phyloP scores from a whole-genome alignment of 169 alveolate genomes.

The Eimeria falciformis region DNA sequence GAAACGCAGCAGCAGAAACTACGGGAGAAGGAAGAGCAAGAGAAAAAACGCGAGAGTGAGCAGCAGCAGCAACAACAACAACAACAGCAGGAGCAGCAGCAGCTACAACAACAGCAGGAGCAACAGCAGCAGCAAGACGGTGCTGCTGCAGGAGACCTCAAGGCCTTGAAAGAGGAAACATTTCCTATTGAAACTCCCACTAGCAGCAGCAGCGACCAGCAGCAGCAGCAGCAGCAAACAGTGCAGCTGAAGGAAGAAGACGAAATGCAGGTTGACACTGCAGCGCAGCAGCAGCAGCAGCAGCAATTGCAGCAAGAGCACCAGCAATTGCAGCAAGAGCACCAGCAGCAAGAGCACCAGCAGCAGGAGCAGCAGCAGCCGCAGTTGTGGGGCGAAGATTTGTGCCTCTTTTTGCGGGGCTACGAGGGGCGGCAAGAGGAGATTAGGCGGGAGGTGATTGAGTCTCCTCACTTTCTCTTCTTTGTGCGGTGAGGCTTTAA shows the following conservation, averaged over 20 bases:
- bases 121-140: background rate
- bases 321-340: background rate
- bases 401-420: background rate
- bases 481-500: background rate
- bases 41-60: background rate
- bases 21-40: background rate
- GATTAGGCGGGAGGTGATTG: background rate
- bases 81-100: background rate
- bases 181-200: background rate
- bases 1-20: conserved; percentile 14
- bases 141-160: background rate
- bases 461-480: background rate
- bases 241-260: too few species aligned
- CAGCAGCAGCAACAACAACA: background rate
- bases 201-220: conserved; percentile 11
- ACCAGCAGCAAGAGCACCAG: background rate
- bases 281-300: background rate
- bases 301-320: background rate
- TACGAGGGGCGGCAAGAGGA: background rate
- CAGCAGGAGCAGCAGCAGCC: conserved; percentile 22
- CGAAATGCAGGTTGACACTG: too few species aligned
- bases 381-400: conserved; percentile 12
- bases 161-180: background rate
- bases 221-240: background rate
- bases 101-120: background rate